Evolutionary conservation across 2,329 filamentous ascomycete species (phyloP).

Genomic region (Paracamarosporium sp.): DNA sequence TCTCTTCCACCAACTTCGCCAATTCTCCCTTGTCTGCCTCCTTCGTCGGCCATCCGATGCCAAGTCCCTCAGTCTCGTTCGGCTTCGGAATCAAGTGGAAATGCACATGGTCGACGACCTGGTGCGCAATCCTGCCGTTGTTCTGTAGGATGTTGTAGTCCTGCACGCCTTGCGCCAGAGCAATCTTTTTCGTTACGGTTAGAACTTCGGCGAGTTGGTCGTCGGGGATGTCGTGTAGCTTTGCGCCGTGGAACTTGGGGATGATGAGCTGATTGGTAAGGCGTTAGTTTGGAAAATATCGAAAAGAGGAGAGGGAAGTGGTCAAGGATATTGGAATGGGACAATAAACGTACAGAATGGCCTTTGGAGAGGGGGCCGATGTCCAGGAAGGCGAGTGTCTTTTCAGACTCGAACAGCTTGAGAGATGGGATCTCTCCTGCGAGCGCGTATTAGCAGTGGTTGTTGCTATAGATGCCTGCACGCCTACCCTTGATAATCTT

Average conservation of each 20-base stretch:
- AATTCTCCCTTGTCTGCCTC: conserved; percentile 80
- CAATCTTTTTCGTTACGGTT: conserved; percentile 87
- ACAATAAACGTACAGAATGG: conserved; percentile 74
- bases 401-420: conserved; percentile 95
- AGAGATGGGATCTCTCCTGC: conserved; percentile 93
- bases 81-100: conserved; percentile 99
- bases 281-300: background rate
- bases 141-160: conserved; percentile 98
- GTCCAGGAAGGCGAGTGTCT: conserved; percentile 93
- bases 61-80: conserved; percentile 79
- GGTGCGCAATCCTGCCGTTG: conserved; percentile 90
- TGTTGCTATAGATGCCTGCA: conserved; percentile 4
- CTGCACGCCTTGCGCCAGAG: conserved; percentile 73
- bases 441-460: conserved; percentile 7
- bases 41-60: conserved; percentile 79
- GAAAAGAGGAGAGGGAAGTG: background rate
- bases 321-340: background rate
- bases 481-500: conserved; percentile 88
- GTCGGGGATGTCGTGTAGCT: conserved; percentile 91
- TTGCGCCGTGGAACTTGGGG: conserved; percentile 91
- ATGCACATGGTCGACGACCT: conserved; percentile 92
- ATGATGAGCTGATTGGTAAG: conserved; percentile 78
- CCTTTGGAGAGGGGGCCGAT: conserved; percentile 89
- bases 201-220: conserved; percentile 83
- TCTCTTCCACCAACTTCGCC: conserved; percentile 78